Conservation (phyloP, 2,329 filamentous ascomycete species). For the Iodosphaeria phyllophila region DNA sequence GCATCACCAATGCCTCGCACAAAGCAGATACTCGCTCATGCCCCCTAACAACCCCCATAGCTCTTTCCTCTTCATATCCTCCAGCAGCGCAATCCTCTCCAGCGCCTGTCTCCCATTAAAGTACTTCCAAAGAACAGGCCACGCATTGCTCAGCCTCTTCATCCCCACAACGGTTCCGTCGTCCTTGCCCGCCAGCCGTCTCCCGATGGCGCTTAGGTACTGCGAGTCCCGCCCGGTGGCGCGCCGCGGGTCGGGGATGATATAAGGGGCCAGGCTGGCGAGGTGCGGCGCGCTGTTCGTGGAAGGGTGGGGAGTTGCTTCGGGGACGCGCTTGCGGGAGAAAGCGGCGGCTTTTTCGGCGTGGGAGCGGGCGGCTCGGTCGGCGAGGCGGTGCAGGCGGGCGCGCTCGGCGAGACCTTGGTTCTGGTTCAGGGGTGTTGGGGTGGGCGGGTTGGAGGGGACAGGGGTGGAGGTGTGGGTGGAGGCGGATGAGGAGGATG, state of each 20-base stretch:
- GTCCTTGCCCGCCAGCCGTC: slow-evolving; percentile 28
- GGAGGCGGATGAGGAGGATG: slow-evolving; percentile 6
- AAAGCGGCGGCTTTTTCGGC: slow-evolving; percentile 37
- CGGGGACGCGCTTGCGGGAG: slow-evolving; percentile 28
- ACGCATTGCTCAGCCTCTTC: slow-evolving; percentile 43
- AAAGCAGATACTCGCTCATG: slow-evolving; percentile 51
- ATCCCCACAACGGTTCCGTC: too few relatives aligned
- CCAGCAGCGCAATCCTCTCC: slow-evolving; percentile 70
- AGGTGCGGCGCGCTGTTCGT: slow-evolving; percentile 38
- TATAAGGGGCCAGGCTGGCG: slow-evolving; percentile 37
- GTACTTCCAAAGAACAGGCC: slow-evolving; percentile 63
- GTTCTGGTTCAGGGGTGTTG: slow-evolving; percentile 11
- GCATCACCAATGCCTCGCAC: slow-evolving; percentile 48
- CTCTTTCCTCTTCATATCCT: slow-evolving; percentile 74
- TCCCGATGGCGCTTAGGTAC: slow-evolving; percentile 43
- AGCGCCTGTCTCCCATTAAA: slow-evolving; percentile 74
- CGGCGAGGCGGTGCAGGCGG: slow-evolving; percentile 38
- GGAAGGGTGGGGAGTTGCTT: slow-evolving; percentile 33
- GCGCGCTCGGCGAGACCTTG: slow-evolving; percentile 41
- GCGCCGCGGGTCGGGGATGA: slow-evolving; percentile 63
- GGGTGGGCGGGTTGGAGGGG: slow-evolving; percentile 7
- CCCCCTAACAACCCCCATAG: slow-evolving; percentile 46
- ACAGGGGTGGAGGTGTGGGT: slow-evolving; percentile 6
- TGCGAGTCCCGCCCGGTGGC: slow-evolving; percentile 62
- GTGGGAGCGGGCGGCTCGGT: slow-evolving; percentile 32